A percentile compares a stretch with the other conserved stretches of the same genome.
Conservation (phyloP, 257 asterid genomes). For the Solanum pimpinellifolium region DNA sequence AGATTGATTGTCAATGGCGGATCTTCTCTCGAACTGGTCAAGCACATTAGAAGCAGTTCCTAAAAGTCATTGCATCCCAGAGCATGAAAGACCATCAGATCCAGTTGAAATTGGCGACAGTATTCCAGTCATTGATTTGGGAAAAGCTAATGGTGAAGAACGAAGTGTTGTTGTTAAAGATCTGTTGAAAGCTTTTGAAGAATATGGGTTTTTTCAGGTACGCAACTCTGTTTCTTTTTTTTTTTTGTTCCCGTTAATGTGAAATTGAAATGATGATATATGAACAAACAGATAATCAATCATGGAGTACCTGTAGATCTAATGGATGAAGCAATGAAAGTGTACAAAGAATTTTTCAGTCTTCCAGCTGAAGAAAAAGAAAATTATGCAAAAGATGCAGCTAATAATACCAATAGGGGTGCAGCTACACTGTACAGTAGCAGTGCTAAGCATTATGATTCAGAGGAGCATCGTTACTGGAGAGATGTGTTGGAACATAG, state of each 20-base stretch:
- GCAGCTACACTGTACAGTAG: background rate
- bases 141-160: background rate
- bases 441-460: background rate
- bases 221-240: background rate
- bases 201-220: background rate
- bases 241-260: too few species aligned
- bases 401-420: background rate
- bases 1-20: background rate
- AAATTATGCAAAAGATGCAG: background rate
- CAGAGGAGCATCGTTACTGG: background rate
- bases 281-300: background rate
- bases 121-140: slow-evolving; percentile 1
- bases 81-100: background rate
- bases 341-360: background rate
- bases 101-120: background rate
- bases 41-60: background rate
- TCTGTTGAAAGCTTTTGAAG: background rate
- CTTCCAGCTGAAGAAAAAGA: background rate
- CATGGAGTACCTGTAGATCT: slow-evolving; percentile 1
- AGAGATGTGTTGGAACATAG: background rate
- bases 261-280: background rate
- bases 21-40: background rate
- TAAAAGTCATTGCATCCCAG: background rate
- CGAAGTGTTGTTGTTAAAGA: background rate
- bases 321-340: background rate